Base-by-base conservation (phyloP, 2,329 filamentous ascomycete species). In the Monosporascus sp. region DNA sequence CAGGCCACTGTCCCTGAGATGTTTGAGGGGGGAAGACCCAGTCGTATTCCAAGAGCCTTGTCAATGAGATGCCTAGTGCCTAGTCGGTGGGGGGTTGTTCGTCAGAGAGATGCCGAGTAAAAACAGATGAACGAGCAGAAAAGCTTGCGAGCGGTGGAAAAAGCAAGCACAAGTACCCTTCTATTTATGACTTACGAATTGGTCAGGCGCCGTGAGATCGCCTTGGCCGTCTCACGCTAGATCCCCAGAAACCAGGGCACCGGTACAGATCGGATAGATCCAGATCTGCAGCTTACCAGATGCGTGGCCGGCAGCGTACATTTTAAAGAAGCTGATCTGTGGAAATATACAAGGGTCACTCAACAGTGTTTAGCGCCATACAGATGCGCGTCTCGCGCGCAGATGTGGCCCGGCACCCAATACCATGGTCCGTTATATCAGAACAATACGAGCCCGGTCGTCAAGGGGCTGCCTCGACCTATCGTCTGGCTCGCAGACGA, bases 101-200 rank as follows among this genome's bases (percentile, higher is more conserved):
- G 11, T 34, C 11, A 34, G 31, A 11, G 8, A 34, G 31, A 14
- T 1, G 31, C 31, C 5, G 31, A 34, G 11, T 14, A 5, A 34
- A 5, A 14, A 5, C 4, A 14, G 4, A 34, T 34, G 9, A 34
- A 51, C 18, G 39, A 49, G 48, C 44, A 49, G 44, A 42, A 51
- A 38, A 53, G 47, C 31, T 51, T 49, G 51, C 52, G 50, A 44
- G 48, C 14, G 39, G 47, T 52, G 55, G 54, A 56, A 47, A 55
- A 58, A 59, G 50, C 31, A 53, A 53, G 55, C 47, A 52, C 44
- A 52, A 47, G 47, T 47, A 49, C 49, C 36, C 22, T 41, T 22
- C 45, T 57, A 59, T 59, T 54, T 55, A 52, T 55, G 48, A 59
- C 56, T 46, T 14, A 24, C 20, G 15, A 24, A 46, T 46, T 46